A percentile compares a stretch with the other conserved stretches of the same genome.
phyloP scores from a whole-genome alignment of 2,329 filamentous ascomycete species.

The Pyrenochaeta sp. region DNA sequence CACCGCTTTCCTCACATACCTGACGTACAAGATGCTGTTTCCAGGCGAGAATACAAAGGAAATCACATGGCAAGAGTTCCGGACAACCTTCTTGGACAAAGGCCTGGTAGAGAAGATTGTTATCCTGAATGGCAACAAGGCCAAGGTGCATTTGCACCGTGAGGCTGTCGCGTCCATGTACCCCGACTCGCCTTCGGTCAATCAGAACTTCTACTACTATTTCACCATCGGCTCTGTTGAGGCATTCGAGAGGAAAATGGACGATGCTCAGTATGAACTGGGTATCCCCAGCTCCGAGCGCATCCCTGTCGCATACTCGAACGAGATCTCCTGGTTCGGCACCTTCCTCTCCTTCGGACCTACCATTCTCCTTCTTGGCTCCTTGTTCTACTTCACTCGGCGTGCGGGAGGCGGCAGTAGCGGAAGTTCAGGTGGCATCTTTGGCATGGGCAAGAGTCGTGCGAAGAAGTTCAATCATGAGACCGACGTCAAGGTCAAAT shows the following conservation, averaged over 20 bases:
- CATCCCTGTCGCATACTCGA: slow-evolving; percentile 89
- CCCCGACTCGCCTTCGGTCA: slow-evolving; percentile 75
- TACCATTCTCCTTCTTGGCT: slow-evolving; percentile 83
- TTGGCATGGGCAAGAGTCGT: slow-evolving; percentile 93
- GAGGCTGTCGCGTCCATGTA: slow-evolving; percentile 76
- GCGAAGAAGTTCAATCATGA: slow-evolving; percentile 99
- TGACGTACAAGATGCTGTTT: slow-evolving; percentile 68
- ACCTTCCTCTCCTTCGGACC: slow-evolving; percentile 84
- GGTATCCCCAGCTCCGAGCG: slow-evolving; percentile 86
- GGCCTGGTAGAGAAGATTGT: slow-evolving; percentile 92
- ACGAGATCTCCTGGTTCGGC: slow-evolving; percentile 76
- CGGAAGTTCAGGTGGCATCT: slow-evolving; percentile 77
- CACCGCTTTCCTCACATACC: slow-evolving; percentile 67
- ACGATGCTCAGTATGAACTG: slow-evolving; percentile 86
- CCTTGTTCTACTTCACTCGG: slow-evolving; percentile 80
- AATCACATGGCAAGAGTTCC: slow-evolving; percentile 98
- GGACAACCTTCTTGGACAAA: slow-evolving; percentile 92
- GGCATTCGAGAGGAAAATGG: slow-evolving; percentile 86
- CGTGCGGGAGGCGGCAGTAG: slow-evolving; percentile 74
- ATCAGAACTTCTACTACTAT: slow-evolving; percentile 81
- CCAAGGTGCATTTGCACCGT: slow-evolving; percentile 81
- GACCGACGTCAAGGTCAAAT: slow-evolving; percentile 95
- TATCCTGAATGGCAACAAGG: slow-evolving; percentile 78
- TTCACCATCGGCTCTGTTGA: slow-evolving; percentile 97
- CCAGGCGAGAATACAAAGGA: slow-evolving; percentile 74